Evolutionary conservation across 306 rosid species (phyloP).

Genomic region (Cicer cuneatum): DNA sequence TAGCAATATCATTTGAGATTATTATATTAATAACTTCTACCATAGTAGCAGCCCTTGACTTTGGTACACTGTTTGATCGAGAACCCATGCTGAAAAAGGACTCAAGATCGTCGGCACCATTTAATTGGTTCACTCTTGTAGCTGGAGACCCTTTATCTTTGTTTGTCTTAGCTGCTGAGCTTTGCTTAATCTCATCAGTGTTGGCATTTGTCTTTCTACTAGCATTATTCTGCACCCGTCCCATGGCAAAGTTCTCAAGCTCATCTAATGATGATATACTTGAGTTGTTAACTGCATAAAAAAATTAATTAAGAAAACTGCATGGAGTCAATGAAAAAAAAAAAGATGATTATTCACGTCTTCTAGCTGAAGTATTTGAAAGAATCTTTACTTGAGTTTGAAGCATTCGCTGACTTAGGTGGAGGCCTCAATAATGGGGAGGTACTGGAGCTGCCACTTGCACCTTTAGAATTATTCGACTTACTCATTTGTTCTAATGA

Average conservation of each 20-base stretch:
- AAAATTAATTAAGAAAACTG: slow-evolving; percentile 18
- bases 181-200: slow-evolving; percentile 44
- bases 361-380: slow-evolving; percentile 47
- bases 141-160: slow-evolving; percentile 48
- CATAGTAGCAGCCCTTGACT: slow-evolving; percentile 67
- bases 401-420: slow-evolving; percentile 59
- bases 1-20: slow-evolving; percentile 37
- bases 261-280: slow-evolving; percentile 70
- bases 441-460: slow-evolving; percentile 47
- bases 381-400: slow-evolving; percentile 56
- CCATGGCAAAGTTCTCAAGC: slow-evolving; percentile 82
- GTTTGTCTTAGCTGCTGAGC: slow-evolving; percentile 48
- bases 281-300: slow-evolving; percentile 58
- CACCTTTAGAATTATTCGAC: slow-evolving; percentile 53
- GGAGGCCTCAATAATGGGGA: slow-evolving; percentile 68
- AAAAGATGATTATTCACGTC: background rate
- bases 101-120: slow-evolving; percentile 67
- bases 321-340: slow-evolving; percentile 24
- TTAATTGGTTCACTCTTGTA: slow-evolving; percentile 43
- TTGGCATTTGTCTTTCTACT: slow-evolving; percentile 46
- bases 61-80: slow-evolving; percentile 84
- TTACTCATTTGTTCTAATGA: slow-evolving; percentile 59
- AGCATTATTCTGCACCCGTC: slow-evolving; percentile 52
- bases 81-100: slow-evolving; percentile 62
- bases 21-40: slow-evolving; percentile 51